Evolutionary conservation across 768 basidiomycete genomes (phyloP).

Genomic region (Paxillus ammoniavirescens): DNA sequence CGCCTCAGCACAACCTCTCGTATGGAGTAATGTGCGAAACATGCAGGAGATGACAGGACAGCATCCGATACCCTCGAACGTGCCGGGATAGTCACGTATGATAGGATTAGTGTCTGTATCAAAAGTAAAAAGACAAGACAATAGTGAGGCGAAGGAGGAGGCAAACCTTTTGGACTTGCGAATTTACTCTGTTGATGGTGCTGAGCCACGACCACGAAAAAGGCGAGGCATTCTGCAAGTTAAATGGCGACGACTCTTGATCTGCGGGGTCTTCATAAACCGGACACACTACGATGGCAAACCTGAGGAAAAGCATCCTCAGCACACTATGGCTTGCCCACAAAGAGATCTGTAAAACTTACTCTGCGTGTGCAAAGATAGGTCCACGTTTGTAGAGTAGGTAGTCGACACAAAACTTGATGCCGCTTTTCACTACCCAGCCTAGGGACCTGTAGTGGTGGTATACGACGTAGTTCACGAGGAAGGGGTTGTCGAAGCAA

Average conservation of each 20-base stretch:
- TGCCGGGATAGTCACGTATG: constrained; percentile 92
- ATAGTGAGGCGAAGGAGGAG: constrained; percentile 3
- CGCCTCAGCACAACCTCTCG: constrained; percentile 81
- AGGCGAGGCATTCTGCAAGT: constrained; percentile 63
- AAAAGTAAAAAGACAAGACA: neutral
- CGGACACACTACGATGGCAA: constrained; percentile 87
- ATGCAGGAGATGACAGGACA: constrained; percentile 67
- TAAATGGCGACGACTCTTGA: constrained; percentile 58
- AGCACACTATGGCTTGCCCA: neutral
- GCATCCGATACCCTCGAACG: constrained; percentile 50
- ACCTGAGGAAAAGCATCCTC: constrained; percentile 45
- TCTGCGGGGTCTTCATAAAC: constrained; percentile 85
- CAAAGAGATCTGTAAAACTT: constrained; percentile 28
- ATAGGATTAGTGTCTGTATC: constrained; percentile 78
- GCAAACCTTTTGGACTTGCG: constrained; percentile 91
- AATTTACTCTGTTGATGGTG: constrained; percentile 94
- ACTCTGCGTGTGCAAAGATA: constrained; percentile 96
- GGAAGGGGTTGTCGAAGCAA: constrained; percentile 87
- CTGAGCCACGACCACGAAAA: constrained; percentile 96
- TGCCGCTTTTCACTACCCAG: constrained; percentile 94
- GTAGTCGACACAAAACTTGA: constrained; percentile 97
- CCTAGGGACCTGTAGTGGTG: constrained; percentile 96
- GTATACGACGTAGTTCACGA: constrained; percentile 86
- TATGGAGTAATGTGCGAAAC: constrained; percentile 73
- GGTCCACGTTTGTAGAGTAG: constrained; percentile 93